phyloP scores from a whole-genome alignment of 148 eudicot genomes.

The Oxyria digyna region DNA sequence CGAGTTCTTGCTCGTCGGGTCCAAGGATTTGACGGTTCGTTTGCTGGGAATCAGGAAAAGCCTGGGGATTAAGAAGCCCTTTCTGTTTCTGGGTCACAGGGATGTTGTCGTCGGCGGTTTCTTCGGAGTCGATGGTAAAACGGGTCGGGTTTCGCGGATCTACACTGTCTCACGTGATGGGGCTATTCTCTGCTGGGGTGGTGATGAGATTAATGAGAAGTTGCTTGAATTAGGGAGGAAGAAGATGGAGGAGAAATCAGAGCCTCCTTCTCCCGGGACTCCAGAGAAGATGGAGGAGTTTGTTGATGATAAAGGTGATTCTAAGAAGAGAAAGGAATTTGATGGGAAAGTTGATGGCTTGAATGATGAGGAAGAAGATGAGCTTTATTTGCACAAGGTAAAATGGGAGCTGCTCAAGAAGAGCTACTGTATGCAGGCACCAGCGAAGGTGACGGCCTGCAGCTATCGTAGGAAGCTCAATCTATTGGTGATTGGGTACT shows the following conservation, averaged over 20 bases:
- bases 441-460: slow-evolving; percentile 66
- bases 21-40: slow-evolving; percentile 77
- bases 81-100: slow-evolving; percentile 78
- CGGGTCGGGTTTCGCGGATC: slow-evolving; percentile 31
- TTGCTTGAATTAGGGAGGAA: slow-evolving; percentile 15
- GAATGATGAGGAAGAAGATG: slow-evolving; percentile 25
- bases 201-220: slow-evolving; percentile 19
- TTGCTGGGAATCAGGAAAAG: slow-evolving; percentile 48
- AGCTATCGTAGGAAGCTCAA: slow-evolving; percentile 72
- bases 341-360: slow-evolving; percentile 25
- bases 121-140: slow-evolving; percentile 64
- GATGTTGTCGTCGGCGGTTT: slow-evolving; percentile 60
- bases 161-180: slow-evolving; percentile 84
- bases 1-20: slow-evolving; percentile 50
- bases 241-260: slow-evolving; percentile 22
- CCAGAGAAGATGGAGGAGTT: slow-evolving; percentile 45
- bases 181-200: slow-evolving; percentile 63
- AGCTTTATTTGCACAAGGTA: slow-evolving; percentile 35
- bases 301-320: slow-evolving; percentile 10
- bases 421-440: slow-evolving; percentile 82
- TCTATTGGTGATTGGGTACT: slow-evolving; percentile 77
- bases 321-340: slow-evolving; percentile 55
- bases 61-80: slow-evolving; percentile 32
- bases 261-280: slow-evolving; percentile 72
- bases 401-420: slow-evolving; percentile 86